Base-by-base conservation (phyloP, 1,284 basidiomycete genomes). In the Termitomyces sp. region DNA sequence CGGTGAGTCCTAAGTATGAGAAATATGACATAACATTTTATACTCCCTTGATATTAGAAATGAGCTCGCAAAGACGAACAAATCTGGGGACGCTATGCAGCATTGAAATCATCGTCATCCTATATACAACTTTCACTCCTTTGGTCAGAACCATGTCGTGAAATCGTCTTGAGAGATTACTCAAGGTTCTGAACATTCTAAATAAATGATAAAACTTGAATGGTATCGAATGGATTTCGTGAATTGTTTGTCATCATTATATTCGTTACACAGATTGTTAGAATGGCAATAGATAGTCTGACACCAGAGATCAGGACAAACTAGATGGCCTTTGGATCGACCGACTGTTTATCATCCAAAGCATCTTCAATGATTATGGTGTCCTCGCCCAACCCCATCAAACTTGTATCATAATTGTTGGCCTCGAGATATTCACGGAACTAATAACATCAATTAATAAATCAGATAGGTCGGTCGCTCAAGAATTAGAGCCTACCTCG, bases 381-480 rank as follows among this genome's bases (percentile, higher is more conserved):
- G 7, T 60, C 52, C 36, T 62, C 66, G 9, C 47, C 63, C 12
- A 79, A 65, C 49, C 90, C 89, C 85, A 91, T 87, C 48, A 69
- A 73, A 8, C 79, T 75, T 39, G 84, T 86, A 65, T 94, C 90
- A 65, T 82, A 94, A 5, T 91, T 91, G 65, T 92, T 68, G 9
- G 70, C 77, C 62, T 84, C 84, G 52, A 94, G 79, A 67, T 93
- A 93, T 62, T 78, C 79, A 57, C 90, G 88, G 82, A 94, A 94
- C 80, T 88, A 53, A 7, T 8, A 7, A 13, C 21, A 6, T 33
- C 31, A 19, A 43, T 39, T 13, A 60, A 33, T 31, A 42, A 9
- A 34, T 24, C 40, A 13, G 33, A 34, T 13, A 58, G 44, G 42
- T 46, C 24, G 28, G 4, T 1, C 45, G 19, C 34, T 36, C 15